Conservation (phyloP, 768 basidiomycete species). For the Fomitopsis serialis region DNA sequence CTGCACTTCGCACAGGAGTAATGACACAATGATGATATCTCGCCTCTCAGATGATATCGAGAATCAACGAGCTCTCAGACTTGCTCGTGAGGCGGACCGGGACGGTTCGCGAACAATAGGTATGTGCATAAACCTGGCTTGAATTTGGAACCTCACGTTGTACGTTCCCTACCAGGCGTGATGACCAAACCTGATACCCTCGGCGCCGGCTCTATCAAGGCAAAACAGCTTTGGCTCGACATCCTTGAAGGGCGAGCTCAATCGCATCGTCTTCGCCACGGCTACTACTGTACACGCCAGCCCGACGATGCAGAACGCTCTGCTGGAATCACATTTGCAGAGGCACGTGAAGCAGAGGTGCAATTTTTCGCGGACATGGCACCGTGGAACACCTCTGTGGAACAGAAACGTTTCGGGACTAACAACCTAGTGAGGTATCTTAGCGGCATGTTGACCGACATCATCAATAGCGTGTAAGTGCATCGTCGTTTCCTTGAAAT, state of each 20-base stretch:
- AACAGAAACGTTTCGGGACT: slow-evolving; percentile 52
- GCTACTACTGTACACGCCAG: slow-evolving; percentile 62
- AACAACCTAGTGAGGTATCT: slow-evolving; percentile 46
- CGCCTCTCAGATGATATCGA: slow-evolving; percentile 45
- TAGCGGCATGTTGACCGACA: slow-evolving; percentile 41
- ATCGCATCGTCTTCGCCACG: slow-evolving; percentile 30
- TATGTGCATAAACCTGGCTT: no score
- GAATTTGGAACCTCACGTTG: no score
- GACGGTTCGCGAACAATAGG: slow-evolving; percentile 49
- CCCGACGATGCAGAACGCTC: slow-evolving; percentile 55
- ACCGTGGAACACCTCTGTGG: slow-evolving; percentile 48
- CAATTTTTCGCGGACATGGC: slow-evolving; percentile 43
- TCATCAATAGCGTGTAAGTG: slow-evolving; percentile 12
- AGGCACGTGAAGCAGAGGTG: slow-evolving; percentile 32
- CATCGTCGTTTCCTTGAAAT: background rate
- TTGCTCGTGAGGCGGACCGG: slow-evolving; percentile 42
- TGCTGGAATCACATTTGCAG: slow-evolving; percentile 29
- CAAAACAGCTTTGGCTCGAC: slow-evolving; percentile 36
- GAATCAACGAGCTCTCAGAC: slow-evolving; percentile 47
- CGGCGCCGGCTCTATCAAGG: slow-evolving; percentile 28
- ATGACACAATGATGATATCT: background rate
- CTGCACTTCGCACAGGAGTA: no score
- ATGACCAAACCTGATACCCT: slow-evolving; percentile 52
- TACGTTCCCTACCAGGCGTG: slow-evolving; percentile 36
- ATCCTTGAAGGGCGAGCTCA: slow-evolving; percentile 47